Conservation (phyloP, 495 filamentous ascomycete genomes). For the Tuber magnatum region DNA sequence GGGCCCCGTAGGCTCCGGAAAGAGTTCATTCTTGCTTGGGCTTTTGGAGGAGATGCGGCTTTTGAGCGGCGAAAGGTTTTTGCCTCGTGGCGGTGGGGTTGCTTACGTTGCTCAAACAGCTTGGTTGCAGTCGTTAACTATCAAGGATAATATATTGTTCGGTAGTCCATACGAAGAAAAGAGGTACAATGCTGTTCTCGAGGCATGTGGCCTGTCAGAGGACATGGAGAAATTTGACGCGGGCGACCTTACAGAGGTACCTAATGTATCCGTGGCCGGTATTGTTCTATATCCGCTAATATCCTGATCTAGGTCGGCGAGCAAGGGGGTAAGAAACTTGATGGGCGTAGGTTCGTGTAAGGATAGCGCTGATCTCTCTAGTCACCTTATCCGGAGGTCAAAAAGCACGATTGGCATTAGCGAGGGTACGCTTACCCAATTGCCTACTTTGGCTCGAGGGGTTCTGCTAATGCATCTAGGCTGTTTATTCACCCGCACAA, state of each 20-base stretch:
- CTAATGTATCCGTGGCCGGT: conserved; percentile 57
- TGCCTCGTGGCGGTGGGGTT: conserved; percentile 51
- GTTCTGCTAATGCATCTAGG: not conserved
- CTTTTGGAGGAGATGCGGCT: conserved; percentile 57
- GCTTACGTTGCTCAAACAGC: conserved; percentile 52
- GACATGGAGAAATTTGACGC: conserved; percentile 58
- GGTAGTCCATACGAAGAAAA: conserved; percentile 46
- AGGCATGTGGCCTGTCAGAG: conserved; percentile 57
- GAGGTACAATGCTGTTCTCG: conserved; percentile 52
- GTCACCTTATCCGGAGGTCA: conserved; percentile 66
- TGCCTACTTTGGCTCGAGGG: not conserved
- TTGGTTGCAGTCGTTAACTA: conserved; percentile 52
- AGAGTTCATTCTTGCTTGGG: conserved; percentile 56
- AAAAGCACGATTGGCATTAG: conserved; percentile 60
- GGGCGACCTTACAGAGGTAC: conserved; percentile 61
- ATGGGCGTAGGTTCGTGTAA: conserved; percentile 48
- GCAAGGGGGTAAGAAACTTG: conserved; percentile 42
- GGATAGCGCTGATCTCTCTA: conserved; percentile 46
- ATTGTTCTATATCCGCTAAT: conserved; percentile 58
- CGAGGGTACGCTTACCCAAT: conserved; percentile 45
- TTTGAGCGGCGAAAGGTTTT: conserved; percentile 46
- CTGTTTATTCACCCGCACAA: conserved; percentile 60
- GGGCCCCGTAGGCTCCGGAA: conserved; percentile 56
- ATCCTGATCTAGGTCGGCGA: conserved; percentile 50
- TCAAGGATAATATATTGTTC: conserved; percentile 55